A percentile compares a stretch with the other conserved stretches of the same genome.
phyloP scores from a whole-genome alignment of 2,329 filamentous ascomycete genomes.

The Ascochyta pisi region DNA sequence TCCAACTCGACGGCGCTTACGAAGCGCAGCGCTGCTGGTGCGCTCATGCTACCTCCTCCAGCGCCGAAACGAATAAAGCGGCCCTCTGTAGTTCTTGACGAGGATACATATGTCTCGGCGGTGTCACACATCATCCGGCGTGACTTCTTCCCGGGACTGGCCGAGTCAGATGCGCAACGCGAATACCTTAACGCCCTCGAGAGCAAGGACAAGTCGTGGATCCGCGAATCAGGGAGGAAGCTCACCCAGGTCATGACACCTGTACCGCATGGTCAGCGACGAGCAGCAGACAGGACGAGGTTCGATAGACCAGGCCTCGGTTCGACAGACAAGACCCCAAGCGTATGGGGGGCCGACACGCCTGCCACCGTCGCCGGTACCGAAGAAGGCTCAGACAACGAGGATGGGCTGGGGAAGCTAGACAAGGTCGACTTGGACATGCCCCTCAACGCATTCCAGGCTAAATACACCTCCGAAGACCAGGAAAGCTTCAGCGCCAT shows the following conservation, averaged over 20 bases:
- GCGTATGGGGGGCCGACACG: conserved; percentile 72
- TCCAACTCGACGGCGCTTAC: conserved; percentile 65
- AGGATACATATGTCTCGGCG: conserved; percentile 90
- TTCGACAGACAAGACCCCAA: conserved; percentile 64
- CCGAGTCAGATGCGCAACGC: conserved; percentile 84
- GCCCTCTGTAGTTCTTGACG: conserved; percentile 85
- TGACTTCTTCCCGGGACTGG: conserved; percentile 93
- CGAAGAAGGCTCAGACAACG: conserved; percentile 30
- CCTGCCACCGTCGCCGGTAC: conserved; percentile 65
- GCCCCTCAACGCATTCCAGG: conserved; percentile 84
- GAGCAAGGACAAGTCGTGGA: conserved; percentile 85
- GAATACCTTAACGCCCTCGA: conserved; percentile 93
- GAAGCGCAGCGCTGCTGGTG: conserved; percentile 69
- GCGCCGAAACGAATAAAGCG: conserved; percentile 88
- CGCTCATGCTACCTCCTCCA: conserved; percentile 88
- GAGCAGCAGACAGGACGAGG: conserved; percentile 40
- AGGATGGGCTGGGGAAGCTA: conserved; percentile 49
- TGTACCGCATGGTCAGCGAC: conserved; percentile 58
- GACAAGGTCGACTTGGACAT: conserved; percentile 74
- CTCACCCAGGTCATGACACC: conserved; percentile 80
- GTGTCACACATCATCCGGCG: conserved; percentile 93
- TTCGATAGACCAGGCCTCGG: conserved; percentile 24
- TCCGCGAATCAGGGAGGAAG: conserved; percentile 74
- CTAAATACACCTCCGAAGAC: conserved; percentile 95
- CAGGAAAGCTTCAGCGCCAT: conserved; percentile 96